phyloP scores from a whole-genome alignment of 371 early-diverging fungal species.

The Umbelopsis sp. region DNA sequence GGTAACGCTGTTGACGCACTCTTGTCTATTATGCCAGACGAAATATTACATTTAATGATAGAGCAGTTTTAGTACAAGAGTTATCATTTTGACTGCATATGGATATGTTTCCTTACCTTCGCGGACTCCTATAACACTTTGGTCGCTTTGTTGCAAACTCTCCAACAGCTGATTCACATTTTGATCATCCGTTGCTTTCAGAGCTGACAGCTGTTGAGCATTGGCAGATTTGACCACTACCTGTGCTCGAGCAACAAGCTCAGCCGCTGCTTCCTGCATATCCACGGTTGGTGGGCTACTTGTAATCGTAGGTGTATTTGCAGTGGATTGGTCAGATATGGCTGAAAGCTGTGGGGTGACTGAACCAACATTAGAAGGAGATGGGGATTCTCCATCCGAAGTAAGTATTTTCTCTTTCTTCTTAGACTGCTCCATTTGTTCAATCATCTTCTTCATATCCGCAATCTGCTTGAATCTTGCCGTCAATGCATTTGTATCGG shows the following conservation, averaged over 20 bases:
- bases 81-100: not conserved
- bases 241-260: not conserved
- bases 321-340: not conserved
- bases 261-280: not conserved
- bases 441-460: constrained; percentile 16
- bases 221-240: not conserved
- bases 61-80: not conserved
- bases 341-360: not conserved
- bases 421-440: constrained; percentile 13
- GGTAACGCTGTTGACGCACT: too few species aligned
- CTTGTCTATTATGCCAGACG: too few species aligned
- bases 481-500: not conserved
- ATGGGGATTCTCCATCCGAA: not conserved
- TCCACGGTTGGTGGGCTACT: not conserved
- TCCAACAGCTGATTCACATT: not conserved
- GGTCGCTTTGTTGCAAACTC: not conserved
- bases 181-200: not conserved
- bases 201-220: not conserved
- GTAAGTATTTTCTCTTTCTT: not conserved
- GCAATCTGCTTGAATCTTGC: constrained; percentile 11
- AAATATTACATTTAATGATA: too few species aligned
- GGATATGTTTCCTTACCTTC: not conserved
- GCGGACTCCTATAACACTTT: not conserved
- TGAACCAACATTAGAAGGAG: not conserved
- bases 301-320: not conserved